Evolutionary conservation across 495 filamentous ascomycete genomes (phyloP).

Genomic region (Aspergillus panamensis): DNA sequence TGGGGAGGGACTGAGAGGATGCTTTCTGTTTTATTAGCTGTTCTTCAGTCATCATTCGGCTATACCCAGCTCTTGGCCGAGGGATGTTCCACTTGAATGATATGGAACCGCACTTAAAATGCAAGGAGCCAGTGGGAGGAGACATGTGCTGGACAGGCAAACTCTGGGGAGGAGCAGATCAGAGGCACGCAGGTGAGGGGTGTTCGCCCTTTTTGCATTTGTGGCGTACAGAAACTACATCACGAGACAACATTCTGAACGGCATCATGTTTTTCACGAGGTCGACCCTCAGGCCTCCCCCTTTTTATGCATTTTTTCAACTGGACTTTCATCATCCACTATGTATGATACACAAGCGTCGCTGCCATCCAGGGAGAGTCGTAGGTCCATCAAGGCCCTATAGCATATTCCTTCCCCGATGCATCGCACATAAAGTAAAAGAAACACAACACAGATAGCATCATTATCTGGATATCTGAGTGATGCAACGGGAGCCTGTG

Average conservation of each 20-base stretch:
- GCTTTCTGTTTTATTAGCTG: not conserved
- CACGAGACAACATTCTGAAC: not conserved
- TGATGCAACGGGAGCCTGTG: conserved; percentile 17
- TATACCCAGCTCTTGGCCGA: not conserved
- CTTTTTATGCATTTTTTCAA: conserved; percentile 15
- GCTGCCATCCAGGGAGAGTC: conserved; percentile 1
- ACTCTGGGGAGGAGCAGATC: not conserved
- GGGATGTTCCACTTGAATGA: not conserved
- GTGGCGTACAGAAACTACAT: not conserved
- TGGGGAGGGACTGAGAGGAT: not conserved
- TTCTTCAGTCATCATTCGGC: not conserved
- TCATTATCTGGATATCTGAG: conserved; percentile 20
- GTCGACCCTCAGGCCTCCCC: conserved; percentile 3
- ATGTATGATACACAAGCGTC: conserved; percentile 16
- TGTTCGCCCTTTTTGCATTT: not conserved
- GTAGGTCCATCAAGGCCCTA: not conserved
- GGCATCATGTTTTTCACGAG: not conserved
- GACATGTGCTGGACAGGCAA: not conserved
- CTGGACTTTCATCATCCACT: conserved; percentile 2
- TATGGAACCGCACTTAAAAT: not conserved
- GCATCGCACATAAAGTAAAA: not conserved
- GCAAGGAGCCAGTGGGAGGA: too few relatives aligned
- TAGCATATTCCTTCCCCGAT: not conserved
- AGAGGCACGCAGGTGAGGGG: not conserved
- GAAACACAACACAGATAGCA: conserved; percentile 3